phyloP scores from a whole-genome alignment of 2,329 filamentous ascomycete genomes.

The Aulographum hederae region DNA sequence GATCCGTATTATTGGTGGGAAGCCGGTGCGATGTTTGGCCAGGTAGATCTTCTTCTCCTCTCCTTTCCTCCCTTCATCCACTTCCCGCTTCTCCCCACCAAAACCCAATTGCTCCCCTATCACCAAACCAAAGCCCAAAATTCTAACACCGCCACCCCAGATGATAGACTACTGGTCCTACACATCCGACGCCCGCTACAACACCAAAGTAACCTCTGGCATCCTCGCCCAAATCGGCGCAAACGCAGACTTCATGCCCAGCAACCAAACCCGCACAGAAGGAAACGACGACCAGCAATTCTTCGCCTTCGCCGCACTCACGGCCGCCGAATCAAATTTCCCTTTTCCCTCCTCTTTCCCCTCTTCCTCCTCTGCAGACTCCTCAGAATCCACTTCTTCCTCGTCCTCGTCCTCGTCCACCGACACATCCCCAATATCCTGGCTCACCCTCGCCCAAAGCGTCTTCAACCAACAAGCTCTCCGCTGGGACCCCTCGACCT shows the following conservation, averaged over 20 bases:
- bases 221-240: constrained; percentile 23
- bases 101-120: too few species aligned
- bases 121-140: too few species aligned
- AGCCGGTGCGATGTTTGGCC: constrained; percentile 16
- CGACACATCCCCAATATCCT: constrained; percentile 20
- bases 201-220: constrained; percentile 21
- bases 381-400: too few species aligned
- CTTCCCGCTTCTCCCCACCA: too few species aligned
- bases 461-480: constrained; percentile 17
- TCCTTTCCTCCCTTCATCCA: too few species aligned
- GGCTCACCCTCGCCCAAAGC: constrained; percentile 23
- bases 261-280: constrained; percentile 25
- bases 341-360: constrained; percentile 19
- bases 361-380: too few species aligned
- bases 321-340: constrained; percentile 33
- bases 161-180: constrained; percentile 27
- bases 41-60: too few species aligned
- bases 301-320: constrained; percentile 38
- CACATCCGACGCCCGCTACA: constrained; percentile 25
- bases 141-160: too few species aligned
- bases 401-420: too few species aligned
- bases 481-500: constrained; percentile 13
- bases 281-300: constrained; percentile 41
- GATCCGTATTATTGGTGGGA: constrained; percentile 30
- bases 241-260: constrained; percentile 23